Conservation (phyloP, 2,329 filamentous ascomycete genomes). For the Torrubiella hemipterigena region DNA sequence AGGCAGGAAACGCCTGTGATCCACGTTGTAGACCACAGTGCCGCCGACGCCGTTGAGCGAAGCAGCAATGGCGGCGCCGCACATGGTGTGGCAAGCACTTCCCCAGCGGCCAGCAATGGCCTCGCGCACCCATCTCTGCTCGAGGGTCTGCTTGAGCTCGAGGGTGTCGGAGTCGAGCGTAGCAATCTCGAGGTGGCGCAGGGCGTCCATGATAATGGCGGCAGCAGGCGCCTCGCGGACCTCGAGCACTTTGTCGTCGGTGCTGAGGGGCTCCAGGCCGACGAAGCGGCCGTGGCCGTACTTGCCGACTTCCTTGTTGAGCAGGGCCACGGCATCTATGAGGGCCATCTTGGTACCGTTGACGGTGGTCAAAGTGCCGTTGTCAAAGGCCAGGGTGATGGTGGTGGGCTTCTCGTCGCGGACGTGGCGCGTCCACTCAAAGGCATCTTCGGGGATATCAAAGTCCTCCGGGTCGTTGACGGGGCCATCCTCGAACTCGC, state of each 20-base stretch:
- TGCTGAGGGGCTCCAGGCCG: constrained; percentile 3
- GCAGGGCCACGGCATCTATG: constrained; percentile 2
- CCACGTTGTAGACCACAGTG: constrained; percentile 3
- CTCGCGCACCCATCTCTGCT: constrained; percentile 4
- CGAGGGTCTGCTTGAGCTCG: constrained; percentile 4
- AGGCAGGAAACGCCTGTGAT: constrained; percentile 4
- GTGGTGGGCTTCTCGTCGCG: background rate
- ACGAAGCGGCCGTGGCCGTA: constrained; percentile 4
- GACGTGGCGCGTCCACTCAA: constrained; percentile 2
- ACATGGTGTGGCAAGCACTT: constrained; percentile 4
- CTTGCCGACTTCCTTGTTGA: constrained; percentile 4
- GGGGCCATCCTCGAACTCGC: constrained; percentile 2
- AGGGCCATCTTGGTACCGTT: constrained; percentile 1
- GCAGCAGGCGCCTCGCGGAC: constrained; percentile 3
- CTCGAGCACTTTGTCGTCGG: constrained; percentile 4
- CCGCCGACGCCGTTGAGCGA: constrained; percentile 2
- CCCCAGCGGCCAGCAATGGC: constrained; percentile 4
- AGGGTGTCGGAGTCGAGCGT: constrained; percentile 3
- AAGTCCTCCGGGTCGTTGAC: constrained; percentile 3
- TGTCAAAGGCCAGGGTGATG: constrained; percentile 3
- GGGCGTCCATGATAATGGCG: constrained; percentile 5
- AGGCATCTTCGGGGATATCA: constrained; percentile 3
- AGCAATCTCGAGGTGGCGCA: constrained; percentile 4
- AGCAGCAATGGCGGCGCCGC: constrained; percentile 3
- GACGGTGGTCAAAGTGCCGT: constrained; percentile 3